Conservation (phyloP, 495 filamentous ascomycete genomes). For the Cairneyella variabilis region DNA sequence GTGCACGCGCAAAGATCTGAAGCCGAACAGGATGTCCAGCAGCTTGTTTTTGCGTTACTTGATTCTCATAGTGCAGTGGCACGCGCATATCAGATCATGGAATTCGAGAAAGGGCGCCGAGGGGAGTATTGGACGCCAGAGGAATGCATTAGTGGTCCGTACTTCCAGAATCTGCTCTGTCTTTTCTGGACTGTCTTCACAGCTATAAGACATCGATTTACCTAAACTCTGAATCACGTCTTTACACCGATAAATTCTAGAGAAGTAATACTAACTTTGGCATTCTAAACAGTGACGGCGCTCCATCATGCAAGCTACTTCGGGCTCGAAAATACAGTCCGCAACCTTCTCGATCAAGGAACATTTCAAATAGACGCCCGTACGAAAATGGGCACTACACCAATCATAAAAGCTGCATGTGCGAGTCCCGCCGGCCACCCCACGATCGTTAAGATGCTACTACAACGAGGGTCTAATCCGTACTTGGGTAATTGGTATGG, state of each 20-base stretch:
- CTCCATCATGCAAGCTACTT: not conserved
- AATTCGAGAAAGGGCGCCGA: not conserved
- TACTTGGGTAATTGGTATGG: slow-evolving; percentile 7
- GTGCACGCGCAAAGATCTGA: not conserved
- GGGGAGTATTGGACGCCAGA: not conserved
- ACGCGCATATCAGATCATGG: not conserved
- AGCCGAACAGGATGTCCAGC: not conserved
- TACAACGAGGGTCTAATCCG: not conserved
- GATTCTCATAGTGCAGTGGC: not conserved
- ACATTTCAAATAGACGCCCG: not conserved
- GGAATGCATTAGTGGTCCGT: not conserved
- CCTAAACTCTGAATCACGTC: too few relatives aligned
- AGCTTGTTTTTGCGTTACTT: not conserved
- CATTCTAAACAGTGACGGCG: too few relatives aligned
- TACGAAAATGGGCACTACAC: slow-evolving; percentile 1
- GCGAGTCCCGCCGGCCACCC: not conserved
- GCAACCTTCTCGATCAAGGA: not conserved
- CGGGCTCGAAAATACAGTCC: not conserved
- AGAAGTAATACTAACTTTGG: too few relatives aligned
- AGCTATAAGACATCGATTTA: too few relatives aligned
- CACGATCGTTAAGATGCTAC: not conserved
- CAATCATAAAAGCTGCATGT: slow-evolving; percentile 4
- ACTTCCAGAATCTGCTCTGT: too few relatives aligned
- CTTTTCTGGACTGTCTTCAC: too few relatives aligned
- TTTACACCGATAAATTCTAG: too few relatives aligned